Conservation (phyloP, 2,329 filamentous ascomycete species). For the Chalara sp. region DNA sequence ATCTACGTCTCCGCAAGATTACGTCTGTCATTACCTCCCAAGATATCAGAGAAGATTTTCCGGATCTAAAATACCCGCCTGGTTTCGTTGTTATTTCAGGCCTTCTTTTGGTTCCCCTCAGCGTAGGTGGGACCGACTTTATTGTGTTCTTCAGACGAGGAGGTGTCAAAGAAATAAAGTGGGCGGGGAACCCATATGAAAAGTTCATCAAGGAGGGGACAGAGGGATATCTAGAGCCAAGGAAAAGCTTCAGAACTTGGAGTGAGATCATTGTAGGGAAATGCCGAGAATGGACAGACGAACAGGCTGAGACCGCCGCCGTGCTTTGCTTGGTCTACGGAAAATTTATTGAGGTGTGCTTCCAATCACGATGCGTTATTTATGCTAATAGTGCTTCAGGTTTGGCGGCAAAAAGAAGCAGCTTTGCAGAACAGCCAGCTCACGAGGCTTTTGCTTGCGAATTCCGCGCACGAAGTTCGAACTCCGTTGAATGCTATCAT, state of each 20-base stretch:
- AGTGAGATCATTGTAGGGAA: slow-evolving; percentile 74
- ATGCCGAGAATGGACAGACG: slow-evolving; percentile 81
- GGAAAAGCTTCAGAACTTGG: slow-evolving; percentile 76
- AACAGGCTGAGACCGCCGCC: slow-evolving; percentile 82
- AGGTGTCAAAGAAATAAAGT: slow-evolving; percentile 65
- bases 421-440: slow-evolving; percentile 76
- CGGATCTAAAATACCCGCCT: slow-evolving; percentile 71
- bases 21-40: slow-evolving; percentile 72
- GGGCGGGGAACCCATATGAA: slow-evolving; percentile 82
- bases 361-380: too few species aligned
- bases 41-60: slow-evolving; percentile 70
- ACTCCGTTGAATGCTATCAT: slow-evolving; percentile 91
- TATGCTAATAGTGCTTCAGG: slow-evolving; percentile 53
- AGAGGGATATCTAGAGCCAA: slow-evolving; percentile 66
- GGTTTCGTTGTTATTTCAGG: slow-evolving; percentile 76
- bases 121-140: slow-evolving; percentile 70
- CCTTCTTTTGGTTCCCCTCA: slow-evolving; percentile 74
- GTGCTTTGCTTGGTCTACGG: slow-evolving; percentile 80
- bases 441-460: slow-evolving; percentile 71
- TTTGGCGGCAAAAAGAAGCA: slow-evolving; percentile 86
- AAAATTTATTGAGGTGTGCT: slow-evolving; percentile 72
- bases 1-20: slow-evolving; percentile 68
- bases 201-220: slow-evolving; percentile 69
- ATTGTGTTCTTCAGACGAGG: slow-evolving; percentile 86
- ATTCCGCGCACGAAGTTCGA: slow-evolving; percentile 86